Evolutionary conservation across 805 yeast genomes (phyloP), one percentile per base, ranked within the genome.

Genomic region (Saturnispora quitensis): DNA sequence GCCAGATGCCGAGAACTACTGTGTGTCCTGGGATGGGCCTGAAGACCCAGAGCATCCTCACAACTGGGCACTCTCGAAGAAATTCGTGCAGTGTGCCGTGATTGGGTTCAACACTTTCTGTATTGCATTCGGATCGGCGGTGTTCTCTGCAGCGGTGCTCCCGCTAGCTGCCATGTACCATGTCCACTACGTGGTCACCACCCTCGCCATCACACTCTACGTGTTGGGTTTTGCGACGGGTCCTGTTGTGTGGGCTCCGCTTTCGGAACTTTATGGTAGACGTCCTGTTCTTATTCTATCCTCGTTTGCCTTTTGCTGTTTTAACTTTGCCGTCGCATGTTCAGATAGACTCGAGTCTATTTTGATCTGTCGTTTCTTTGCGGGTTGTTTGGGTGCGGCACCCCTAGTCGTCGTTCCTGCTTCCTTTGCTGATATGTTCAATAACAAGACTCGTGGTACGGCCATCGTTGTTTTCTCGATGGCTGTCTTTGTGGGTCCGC

Each of bases 151-250:
- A 28, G 85, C 83, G 4, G 71, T 79, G 10, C 60, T 66, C 0
- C 75, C 66, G 20, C 60, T 89, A 33, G 65, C 76, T 56, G 69
- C 57, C 47, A 67, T 74, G 40, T 90, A 67, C 66, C 77, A 77
- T 53, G 80, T 90, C 46, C 83, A 86, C 42, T 55, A 61, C 6
- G 85, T 81, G 10, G 90, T 82, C n/a, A 84, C 85, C 13, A 76
- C 86, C 22, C 73, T 91, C 45, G 86, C 88, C 52, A 76, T 89
- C 9, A 81, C 97, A 0, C 72, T 89, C 25, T 90, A 80, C 60
- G 97, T 90, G n/a, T 67, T 89, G 42, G 98, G 97, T 10, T 91
- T 89, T 68, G 97, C 97, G 1, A 76, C 88, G 0, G 97, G 97
- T 18, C 98, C 98, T 3, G 73, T 90, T 48, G 61, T 88, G 36